Evolutionary conservation across 2,329 filamentous ascomycete genomes (phyloP), one percentile per base, ranked within the genome.

Genomic region (Nothopassalora personata): DNA sequence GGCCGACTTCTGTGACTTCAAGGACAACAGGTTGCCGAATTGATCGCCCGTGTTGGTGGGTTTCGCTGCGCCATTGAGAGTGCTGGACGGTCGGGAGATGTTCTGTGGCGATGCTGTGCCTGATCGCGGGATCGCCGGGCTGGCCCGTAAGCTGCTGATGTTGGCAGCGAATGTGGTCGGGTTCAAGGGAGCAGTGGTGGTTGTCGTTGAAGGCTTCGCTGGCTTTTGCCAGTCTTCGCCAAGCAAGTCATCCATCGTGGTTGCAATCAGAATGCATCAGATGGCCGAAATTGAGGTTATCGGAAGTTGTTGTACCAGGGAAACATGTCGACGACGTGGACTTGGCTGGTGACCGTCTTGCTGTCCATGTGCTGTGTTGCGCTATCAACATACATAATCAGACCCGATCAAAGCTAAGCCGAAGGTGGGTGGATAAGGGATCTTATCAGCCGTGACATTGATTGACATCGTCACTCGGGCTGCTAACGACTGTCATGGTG

Each of bases 1-100:
- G 56, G 76, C 65, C 71, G 60, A 83, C 72, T 86, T 86, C 53
- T 81, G 76, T 31, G 81, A 74, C 51, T 83, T 83, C 68, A 88
- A 85, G 65, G 81, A 85, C 61, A 91, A 80, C 54, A 94, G 78
- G 68, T 86, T 88, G 69, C 89, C 89, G 75, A 94, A 94, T 77
- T 87, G 91, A 71, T 94, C 90, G 59, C 75, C 77, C 19, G 73
- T 73, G 30, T 75, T 73, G n/a, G 74, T 76, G 5, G 82, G 74
- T 36, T 85, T 88, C 4, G 79, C 75, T 3, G 74, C 67, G 63
- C 76, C 74, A 54, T 75, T 70, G 28, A 72, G 60, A 15, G 70
- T 70, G 50, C 76, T 77, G 2, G 76, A 74, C 28, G 74, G 73
- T 56, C 78, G 73, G 52, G 69, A 72, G 53, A 70, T 57, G 19